These are phyloP conservation scores for Saccharomyces hybrid DNA, from an alignment of 1,139 yeast species.

Conservation along the genomic window DNA sequence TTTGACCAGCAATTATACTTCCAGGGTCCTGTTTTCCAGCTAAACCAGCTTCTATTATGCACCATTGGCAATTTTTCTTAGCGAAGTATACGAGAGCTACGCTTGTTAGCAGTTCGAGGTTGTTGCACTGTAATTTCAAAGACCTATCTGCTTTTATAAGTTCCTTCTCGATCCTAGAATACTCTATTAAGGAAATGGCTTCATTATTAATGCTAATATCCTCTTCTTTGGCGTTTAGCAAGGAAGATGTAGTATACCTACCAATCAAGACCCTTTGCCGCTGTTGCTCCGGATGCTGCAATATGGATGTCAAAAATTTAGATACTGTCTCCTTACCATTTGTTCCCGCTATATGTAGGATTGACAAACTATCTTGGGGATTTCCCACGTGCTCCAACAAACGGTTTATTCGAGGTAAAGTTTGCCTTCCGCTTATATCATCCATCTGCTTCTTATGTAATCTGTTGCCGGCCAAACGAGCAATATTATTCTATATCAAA, in stretches of 20 bases:
- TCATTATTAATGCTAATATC: slow-evolving; percentile 59
- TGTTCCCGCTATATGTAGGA: slow-evolving; percentile 86
- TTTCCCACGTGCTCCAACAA: slow-evolving; percentile 54
- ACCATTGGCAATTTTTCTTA: slow-evolving; percentile 52
- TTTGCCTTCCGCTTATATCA: slow-evolving; percentile 43
- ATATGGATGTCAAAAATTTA: slow-evolving; percentile 61
- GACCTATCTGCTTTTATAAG: slow-evolving; percentile 32
- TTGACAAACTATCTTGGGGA: slow-evolving; percentile 56
- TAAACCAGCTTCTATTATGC: slow-evolving; percentile 81
- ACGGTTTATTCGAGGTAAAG: slow-evolving; percentile 49
- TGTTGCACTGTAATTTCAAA: slow-evolving; percentile 59
- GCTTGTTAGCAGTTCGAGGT: slow-evolving; percentile 78
- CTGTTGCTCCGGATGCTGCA: slow-evolving; percentile 32
- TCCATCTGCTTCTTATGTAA: background rate
- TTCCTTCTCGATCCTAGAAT: slow-evolving; percentile 37
- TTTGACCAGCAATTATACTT: slow-evolving; percentile 43
- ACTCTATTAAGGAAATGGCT: slow-evolving; percentile 45
- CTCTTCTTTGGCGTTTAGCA: slow-evolving; percentile 66
- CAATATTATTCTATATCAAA: background rate
- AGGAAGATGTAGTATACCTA: slow-evolving; percentile 81
- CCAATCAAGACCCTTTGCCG: slow-evolving; percentile 39
- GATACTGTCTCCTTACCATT: slow-evolving; percentile 92
- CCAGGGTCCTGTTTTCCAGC: slow-evolving; percentile 90
- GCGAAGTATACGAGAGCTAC: slow-evolving; percentile 73
- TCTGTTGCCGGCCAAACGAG: background rate